Evolutionary conservation across 2,329 filamentous ascomycete species (phyloP).

Genomic region (Chaetoscypha palmicola): DNA sequence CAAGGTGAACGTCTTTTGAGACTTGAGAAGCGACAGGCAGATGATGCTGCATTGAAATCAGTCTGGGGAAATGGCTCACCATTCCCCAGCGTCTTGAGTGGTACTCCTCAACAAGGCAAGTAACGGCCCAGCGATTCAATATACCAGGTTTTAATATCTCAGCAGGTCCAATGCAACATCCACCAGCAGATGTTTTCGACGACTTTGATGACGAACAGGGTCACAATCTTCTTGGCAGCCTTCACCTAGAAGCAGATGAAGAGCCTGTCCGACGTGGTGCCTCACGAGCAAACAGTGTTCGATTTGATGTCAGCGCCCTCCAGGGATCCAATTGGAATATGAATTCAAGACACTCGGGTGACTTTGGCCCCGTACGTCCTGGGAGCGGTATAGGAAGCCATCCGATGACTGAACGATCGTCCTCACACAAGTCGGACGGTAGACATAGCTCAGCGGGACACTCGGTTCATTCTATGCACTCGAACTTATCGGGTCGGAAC

Average conservation of each 20-base stretch:
- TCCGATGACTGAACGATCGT: conserved; percentile 79
- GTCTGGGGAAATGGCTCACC: conserved; percentile 89
- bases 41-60: conserved; percentile 66
- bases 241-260: conserved; percentile 82
- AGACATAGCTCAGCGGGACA: conserved; percentile 89
- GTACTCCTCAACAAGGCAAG: conserved; percentile 81
- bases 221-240: conserved; percentile 68
- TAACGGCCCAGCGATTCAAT: too few relatives aligned
- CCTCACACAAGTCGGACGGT: conserved; percentile 94
- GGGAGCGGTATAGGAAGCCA: conserved; percentile 72
- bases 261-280: conserved; percentile 78
- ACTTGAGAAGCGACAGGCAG: conserved; percentile 60
- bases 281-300: conserved; percentile 91
- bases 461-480: conserved; percentile 63
- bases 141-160: too few relatives aligned
- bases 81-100: conserved; percentile 77
- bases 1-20: conserved; percentile 56
- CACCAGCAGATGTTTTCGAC: conserved; percentile 78
- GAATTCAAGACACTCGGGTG: conserved; percentile 72
- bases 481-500: conserved; percentile 68
- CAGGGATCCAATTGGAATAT: conserved; percentile 83
- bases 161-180: conserved; percentile 70
- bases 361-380: conserved; percentile 71
- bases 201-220: conserved; percentile 80
- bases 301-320: conserved; percentile 92